A percentile compares a stretch with the other conserved stretches of the same genome.
These are phyloP conservation scores for Ogataea hybrid DNA, from an alignment of 1,139 yeast species.

Conservation along the genomic window DNA sequence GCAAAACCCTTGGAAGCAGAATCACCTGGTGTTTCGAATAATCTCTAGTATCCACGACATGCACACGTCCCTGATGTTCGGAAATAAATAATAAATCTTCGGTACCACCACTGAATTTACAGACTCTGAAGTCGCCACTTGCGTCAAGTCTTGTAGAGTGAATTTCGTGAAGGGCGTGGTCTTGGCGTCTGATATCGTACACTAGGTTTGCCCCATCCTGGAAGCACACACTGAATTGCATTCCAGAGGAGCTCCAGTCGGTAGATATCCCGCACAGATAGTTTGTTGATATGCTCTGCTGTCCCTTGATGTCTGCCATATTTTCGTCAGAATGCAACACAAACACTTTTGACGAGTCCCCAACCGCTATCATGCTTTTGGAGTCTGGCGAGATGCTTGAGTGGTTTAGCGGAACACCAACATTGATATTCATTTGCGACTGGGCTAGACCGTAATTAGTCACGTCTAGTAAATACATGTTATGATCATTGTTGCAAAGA, in stretches of 20 bases:
- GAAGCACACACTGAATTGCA: slow-evolving; percentile 73
- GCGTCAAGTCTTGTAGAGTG: slow-evolving; percentile 51
- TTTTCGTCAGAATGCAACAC: slow-evolving; percentile 44
- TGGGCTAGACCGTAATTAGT: slow-evolving; percentile 40
- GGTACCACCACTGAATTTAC: slow-evolving; percentile 67
- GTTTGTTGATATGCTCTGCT: slow-evolving; percentile 46
- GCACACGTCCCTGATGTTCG: slow-evolving; percentile 87
- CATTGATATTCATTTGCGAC: slow-evolving; percentile 39
- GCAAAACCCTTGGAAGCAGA: slow-evolving; percentile 41
- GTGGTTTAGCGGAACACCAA: slow-evolving; percentile 56
- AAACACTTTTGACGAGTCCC: slow-evolving; percentile 55
- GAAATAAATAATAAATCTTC: slow-evolving; percentile 75
- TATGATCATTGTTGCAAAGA: slow-evolving; percentile 80
- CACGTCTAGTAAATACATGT: slow-evolving; percentile 64
- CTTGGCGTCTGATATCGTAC: slow-evolving; percentile 68
- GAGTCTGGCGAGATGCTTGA: slow-evolving; percentile 59
- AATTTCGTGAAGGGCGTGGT: slow-evolving; percentile 50
- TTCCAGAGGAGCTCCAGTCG: slow-evolving; percentile 71
- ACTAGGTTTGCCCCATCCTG: slow-evolving; percentile 81
- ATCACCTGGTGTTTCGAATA: slow-evolving; percentile 74
- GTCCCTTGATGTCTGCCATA: slow-evolving; percentile 27
- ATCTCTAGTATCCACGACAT: slow-evolving; percentile 74
- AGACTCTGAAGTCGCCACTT: slow-evolving; percentile 56
- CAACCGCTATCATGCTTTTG: slow-evolving; percentile 53
- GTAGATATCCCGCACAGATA: slow-evolving; percentile 85